These are phyloP conservation scores for Aristolochia californica DNA, from an alignment of 164 flowering plant genomes.

Conservation along the genomic window DNA sequence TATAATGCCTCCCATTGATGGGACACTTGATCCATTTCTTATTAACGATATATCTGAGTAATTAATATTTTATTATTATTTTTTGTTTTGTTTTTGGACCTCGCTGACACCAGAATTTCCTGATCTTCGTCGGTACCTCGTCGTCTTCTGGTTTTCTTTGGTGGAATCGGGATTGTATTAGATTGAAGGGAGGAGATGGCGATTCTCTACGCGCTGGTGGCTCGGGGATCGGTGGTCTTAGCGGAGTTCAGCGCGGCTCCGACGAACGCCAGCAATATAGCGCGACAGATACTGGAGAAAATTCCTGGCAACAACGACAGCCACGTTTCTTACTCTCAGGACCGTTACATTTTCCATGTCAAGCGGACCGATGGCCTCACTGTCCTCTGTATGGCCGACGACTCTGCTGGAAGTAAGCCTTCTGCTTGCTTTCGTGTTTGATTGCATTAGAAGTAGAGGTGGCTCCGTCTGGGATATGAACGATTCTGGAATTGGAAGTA, in stretches of 20 bases:
- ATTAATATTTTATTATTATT: too few species aligned
- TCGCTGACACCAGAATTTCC: too few species aligned
- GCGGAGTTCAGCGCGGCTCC: slow-evolving; percentile 59
- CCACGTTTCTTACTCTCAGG: slow-evolving; percentile 68
- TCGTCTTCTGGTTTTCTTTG: too few species aligned
- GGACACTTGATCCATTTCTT: too few species aligned
- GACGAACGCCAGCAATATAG: slow-evolving; percentile 59
- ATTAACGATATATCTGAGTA: too few species aligned
- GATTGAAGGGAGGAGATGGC: slow-evolving; percentile 27
- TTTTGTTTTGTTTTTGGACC: too few species aligned
- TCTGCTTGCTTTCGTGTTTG: not conserved
- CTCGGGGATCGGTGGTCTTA: slow-evolving; percentile 63
- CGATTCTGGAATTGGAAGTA: not conserved
- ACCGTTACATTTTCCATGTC: slow-evolving; percentile 74
- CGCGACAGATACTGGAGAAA: slow-evolving; percentile 67
- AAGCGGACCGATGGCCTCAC: slow-evolving; percentile 80
- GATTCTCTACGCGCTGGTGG: slow-evolving; percentile 67
- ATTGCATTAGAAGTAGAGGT: not conserved
- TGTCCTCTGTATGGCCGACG: slow-evolving; percentile 86
- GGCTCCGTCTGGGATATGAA: not conserved
- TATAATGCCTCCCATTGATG: too few species aligned
- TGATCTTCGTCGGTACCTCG: too few species aligned
- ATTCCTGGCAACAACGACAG: slow-evolving; percentile 37
- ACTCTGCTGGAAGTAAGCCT: slow-evolving; percentile 46
- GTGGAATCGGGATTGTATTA: not conserved